Evolutionary conservation across 768 basidiomycete species (phyloP), one percentile per base, ranked within the genome.

Genomic region (Exsudoporus frostii): DNA sequence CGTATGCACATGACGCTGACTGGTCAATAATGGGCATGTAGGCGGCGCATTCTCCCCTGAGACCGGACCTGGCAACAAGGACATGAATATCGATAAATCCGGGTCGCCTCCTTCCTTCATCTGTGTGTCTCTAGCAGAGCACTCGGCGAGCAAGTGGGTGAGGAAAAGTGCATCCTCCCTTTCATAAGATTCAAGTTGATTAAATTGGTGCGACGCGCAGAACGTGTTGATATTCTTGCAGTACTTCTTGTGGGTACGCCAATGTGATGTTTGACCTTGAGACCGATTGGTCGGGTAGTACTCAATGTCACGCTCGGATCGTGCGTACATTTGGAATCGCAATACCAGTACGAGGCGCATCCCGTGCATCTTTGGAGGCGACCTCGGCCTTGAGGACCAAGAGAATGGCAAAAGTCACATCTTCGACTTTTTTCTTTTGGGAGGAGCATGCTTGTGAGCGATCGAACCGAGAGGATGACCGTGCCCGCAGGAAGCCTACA

Each of bases 331-430:
- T 73, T 59, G 22, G 72, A 56, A 56, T 79, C 76, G 59, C 90
- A 92, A 62, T 92, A 92, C 80, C 82, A 90, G 63, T 85, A 88
- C 0, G 79, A 76, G 15, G 76, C 79, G 58, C 90, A 91, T 13
- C 83, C 82, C 5, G 80, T 76, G 57, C 89, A 92, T 64, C 74
- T 76, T 55, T 72, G 78, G 40, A 90, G 73, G 32, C 54, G 62
- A 13, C 58, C 55, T 17, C 47, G 51, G 53, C 34, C 70, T 64
- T 19, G 55, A 22, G 65, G 55, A 4, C 72, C 60, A 5, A 67
- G 48, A 4, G 71, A 69, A 57, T 83, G 78, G 61, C 88, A 91
- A 25, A 69, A 64, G 63, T 92, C 88, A 58, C 90, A 92, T 55
- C 89, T 73, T 19, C 64, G 73, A 14, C 84, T 79, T 59, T 89